phyloP scores from a whole-genome alignment of 164 flowering plant species.

The Piper longum region DNA sequence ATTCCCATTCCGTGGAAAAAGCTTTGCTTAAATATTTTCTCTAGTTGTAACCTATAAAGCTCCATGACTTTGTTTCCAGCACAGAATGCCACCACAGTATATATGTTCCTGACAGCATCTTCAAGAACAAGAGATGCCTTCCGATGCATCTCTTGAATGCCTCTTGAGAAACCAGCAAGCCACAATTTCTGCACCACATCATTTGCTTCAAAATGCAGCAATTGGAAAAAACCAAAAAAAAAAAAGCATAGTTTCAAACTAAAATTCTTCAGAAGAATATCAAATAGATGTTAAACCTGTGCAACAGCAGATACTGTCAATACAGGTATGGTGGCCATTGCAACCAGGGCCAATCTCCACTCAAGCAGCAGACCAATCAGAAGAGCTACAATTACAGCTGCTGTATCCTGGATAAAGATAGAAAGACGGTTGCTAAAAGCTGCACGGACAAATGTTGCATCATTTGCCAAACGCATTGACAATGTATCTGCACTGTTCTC shows the following conservation, averaged over 20 bases:
- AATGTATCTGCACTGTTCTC: conserved; percentile 89
- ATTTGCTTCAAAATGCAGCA: background rate
- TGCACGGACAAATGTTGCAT: conserved; percentile 98
- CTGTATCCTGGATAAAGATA: conserved; percentile 83
- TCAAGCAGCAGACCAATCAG: conserved; percentile 73
- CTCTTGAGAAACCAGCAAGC: conserved; percentile 98
- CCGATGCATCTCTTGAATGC: conserved; percentile 96
- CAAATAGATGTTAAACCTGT: conserved; percentile 41
- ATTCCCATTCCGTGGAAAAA: conserved; percentile 84
- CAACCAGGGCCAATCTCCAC: conserved; percentile 94
- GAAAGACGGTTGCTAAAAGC: conserved; percentile 94
- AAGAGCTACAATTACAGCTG: conserved; percentile 76
- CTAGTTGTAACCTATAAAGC: conserved; percentile 67
- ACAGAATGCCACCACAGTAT: conserved; percentile 95
- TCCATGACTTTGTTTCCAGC: conserved; percentile 97
- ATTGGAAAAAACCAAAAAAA: background rate
- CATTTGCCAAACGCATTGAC: conserved; percentile 97
- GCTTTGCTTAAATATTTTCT: conserved; percentile 61
- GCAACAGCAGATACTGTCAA: conserved; percentile 79
- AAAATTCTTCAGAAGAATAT: background rate
- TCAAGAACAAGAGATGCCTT: conserved; percentile 94
- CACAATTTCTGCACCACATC: conserved; percentile 54
- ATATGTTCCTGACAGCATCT: conserved; percentile 95
- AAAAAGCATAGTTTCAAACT: background rate
- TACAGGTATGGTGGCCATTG: conserved; percentile 80